phyloP scores from a whole-genome alignment of 345 rosid species.

The Eucalyptus guilfoylei region DNA sequence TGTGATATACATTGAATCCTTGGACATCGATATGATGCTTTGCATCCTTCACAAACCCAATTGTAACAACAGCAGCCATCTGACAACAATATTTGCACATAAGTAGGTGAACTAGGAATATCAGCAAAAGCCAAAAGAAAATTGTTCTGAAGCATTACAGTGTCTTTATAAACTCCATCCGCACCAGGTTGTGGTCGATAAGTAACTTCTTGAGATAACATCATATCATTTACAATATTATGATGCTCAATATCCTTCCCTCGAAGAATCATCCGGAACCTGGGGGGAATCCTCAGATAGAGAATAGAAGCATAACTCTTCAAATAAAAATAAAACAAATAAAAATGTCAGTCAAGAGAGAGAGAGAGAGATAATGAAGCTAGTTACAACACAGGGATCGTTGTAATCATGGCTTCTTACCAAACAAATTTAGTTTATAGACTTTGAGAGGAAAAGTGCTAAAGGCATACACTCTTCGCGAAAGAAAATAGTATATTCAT shows the following conservation, averaged over 20 bases:
- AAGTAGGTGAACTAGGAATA: not conserved
- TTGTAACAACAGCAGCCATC: constrained; percentile 65
- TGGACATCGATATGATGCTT: constrained; percentile 81
- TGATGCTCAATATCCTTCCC: constrained; percentile 90
- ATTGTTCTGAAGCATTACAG: constrained; percentile 22
- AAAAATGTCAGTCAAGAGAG: not conserved
- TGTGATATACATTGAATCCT: constrained; percentile 92
- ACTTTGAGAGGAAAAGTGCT: not conserved
- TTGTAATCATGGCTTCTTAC: not conserved
- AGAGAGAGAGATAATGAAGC: not conserved
- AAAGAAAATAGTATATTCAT: not conserved
- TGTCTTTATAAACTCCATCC: constrained; percentile 40
- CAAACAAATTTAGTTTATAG: not conserved
- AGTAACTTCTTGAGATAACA: constrained; percentile 63
- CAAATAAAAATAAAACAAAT: not conserved
- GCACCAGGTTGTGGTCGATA: constrained; percentile 62
- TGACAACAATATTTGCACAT: constrained; percentile 14
- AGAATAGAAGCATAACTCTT: constrained; percentile 96
- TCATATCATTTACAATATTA: constrained; percentile 97
- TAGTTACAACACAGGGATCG: not conserved
- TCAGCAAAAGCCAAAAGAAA: not conserved
- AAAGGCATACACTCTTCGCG: not conserved
- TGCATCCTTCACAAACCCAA: constrained; percentile 97
- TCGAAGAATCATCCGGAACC: constrained; percentile 82
- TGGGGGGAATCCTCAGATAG: constrained; percentile 77